These are phyloP conservation scores for Cyberlindnera lachancei DNA, from an alignment of 805 yeast genomes.

Conservation along the genomic window DNA sequence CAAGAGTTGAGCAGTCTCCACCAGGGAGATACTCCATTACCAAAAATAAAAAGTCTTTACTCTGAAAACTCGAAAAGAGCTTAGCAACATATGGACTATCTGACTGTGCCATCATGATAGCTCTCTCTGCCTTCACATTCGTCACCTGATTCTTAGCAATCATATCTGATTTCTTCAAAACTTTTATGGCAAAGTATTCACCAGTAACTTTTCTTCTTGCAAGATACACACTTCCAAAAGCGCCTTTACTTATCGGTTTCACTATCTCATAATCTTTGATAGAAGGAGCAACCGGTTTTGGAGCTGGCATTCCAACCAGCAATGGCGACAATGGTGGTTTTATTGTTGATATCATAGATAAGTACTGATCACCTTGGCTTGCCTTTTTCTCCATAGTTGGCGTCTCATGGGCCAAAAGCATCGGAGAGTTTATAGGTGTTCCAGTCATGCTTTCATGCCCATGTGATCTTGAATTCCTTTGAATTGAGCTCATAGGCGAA, in stretches of 20 bases:
- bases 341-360: conserved; percentile 19
- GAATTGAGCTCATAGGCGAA: conserved; percentile 56
- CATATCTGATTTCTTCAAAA: conserved; percentile 89
- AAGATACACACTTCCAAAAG: conserved; percentile 91
- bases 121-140: conserved; percentile 90
- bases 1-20: conserved; percentile 87
- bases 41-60: conserved; percentile 73
- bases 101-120: conserved; percentile 96
- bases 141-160: conserved; percentile 93
- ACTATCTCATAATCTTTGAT: conserved; percentile 84
- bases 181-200: conserved; percentile 92
- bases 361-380: conserved; percentile 20
- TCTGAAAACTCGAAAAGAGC: conserved; percentile 82
- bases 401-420: conserved; percentile 40
- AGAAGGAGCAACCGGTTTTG: conserved; percentile 51
- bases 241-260: conserved; percentile 94
- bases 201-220: conserved; percentile 82
- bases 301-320: conserved; percentile 55
- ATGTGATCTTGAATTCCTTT: conserved; percentile 34
- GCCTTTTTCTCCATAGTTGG: conserved; percentile 22
- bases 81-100: conserved; percentile 92
- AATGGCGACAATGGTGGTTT: conserved; percentile 78
- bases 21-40: conserved; percentile 97
- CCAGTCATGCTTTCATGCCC: conserved; percentile 16
- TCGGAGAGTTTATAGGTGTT: conserved; percentile 54